These are phyloP conservation scores for Flaveria robusta DNA, from an alignment of 129 eudicot species.

Conservation along the genomic window DNA sequence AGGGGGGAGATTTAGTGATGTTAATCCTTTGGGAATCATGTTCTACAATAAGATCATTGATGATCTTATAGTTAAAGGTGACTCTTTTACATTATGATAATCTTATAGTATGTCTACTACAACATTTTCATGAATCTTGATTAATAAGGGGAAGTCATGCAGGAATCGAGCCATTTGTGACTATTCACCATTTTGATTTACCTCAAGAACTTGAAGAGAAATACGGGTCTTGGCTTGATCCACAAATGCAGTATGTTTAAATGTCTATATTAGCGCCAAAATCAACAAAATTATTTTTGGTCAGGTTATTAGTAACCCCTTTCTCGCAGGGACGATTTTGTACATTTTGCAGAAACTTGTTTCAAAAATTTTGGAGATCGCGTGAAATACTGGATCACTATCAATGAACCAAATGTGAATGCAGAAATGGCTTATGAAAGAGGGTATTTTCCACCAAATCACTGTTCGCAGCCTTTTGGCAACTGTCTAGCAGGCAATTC, in stretches of 20 bases:
- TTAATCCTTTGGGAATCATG: constrained; percentile 52
- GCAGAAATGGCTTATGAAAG: constrained; percentile 36
- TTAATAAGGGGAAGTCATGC: not conserved
- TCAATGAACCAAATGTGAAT: constrained; percentile 73
- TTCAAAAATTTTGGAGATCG: constrained; percentile 70
- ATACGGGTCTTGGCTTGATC: constrained; percentile 73
- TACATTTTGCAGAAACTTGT: constrained; percentile 66
- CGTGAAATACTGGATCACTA: constrained; percentile 75
- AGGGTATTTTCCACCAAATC: constrained; percentile 63
- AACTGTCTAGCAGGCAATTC: constrained; percentile 69
- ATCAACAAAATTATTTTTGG: too few relatives aligned
- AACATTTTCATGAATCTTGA: not conserved
- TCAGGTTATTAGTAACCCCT: not conserved
- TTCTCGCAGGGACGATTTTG: constrained; percentile 71
- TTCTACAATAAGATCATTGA: constrained; percentile 58
- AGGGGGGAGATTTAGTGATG: constrained; percentile 66
- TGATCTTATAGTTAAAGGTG: constrained; percentile 59
- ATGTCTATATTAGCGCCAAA: too few relatives aligned
- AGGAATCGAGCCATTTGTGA: constrained; percentile 89
- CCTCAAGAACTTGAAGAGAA: constrained; percentile 73
- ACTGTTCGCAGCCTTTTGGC: constrained; percentile 62
- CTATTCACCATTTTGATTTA: constrained; percentile 62
- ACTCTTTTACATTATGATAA: not conserved
- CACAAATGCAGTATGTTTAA: constrained; percentile 31
- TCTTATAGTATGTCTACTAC: not conserved